Conservation (phyloP, 2,329 filamentous ascomycete genomes). For the Hypoxylon sp. region DNA sequence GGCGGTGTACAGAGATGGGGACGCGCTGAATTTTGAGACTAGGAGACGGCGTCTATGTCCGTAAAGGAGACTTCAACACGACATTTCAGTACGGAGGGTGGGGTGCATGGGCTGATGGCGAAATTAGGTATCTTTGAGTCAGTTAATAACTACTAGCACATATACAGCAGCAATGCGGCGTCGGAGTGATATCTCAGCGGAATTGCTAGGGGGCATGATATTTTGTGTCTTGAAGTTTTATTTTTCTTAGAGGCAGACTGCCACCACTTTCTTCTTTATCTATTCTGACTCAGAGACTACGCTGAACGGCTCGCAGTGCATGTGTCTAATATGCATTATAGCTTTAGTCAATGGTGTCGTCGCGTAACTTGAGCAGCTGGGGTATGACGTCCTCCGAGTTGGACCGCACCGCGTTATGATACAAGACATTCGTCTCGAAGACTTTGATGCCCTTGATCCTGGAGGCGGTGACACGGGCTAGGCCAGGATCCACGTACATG, state of each 20-base stretch:
- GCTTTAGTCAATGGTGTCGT: slow-evolving; percentile 69
- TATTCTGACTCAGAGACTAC: not conserved
- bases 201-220: not conserved
- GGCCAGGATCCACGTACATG: slow-evolving; percentile 88
- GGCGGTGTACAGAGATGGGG: slow-evolving; percentile 9
- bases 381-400: slow-evolving; percentile 81
- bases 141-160: not conserved
- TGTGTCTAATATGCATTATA: not conserved
- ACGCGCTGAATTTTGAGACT: not conserved
- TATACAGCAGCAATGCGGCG: not conserved
- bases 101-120: no score
- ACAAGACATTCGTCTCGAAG: slow-evolving; percentile 87
- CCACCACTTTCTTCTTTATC: slow-evolving; percentile 6
- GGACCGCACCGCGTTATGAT: slow-evolving; percentile 83
- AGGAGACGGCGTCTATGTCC: no score
- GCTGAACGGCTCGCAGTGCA: no score
- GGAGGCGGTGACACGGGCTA: slow-evolving; percentile 78
- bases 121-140: not conserved
- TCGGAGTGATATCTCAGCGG: not conserved
- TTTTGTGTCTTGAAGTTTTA: not conserved
- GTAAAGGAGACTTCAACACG: no score
- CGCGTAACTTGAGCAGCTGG: slow-evolving; percentile 80
- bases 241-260: slow-evolving; percentile 13
- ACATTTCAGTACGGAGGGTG: no score
- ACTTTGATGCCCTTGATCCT: slow-evolving; percentile 82